Percentiles rank a stretch among this genome's conserved stretches.
phyloP scores from a whole-genome alignment of 2,329 filamentous ascomycete species.

The Neoascochyta sp. region DNA sequence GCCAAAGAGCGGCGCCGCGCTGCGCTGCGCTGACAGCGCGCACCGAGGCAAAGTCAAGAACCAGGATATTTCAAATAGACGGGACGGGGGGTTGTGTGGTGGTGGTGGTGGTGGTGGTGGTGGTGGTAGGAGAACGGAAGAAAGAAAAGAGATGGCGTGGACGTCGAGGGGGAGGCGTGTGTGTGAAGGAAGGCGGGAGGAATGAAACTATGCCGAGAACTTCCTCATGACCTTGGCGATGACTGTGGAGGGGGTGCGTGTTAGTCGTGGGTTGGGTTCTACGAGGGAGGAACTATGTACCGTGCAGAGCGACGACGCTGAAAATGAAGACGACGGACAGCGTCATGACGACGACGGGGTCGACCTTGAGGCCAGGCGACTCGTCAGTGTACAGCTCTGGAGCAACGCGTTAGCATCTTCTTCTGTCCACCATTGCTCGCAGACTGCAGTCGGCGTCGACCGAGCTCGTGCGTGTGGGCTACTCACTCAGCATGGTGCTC shows the following conservation, averaged over 20 bases:
- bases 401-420: background rate
- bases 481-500: constrained; percentile 96
- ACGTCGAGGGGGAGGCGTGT: constrained; percentile 9
- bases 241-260: constrained; percentile 58
- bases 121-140: constrained; percentile 4
- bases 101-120: no score
- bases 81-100: no score
- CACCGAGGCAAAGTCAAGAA: constrained; percentile 8
- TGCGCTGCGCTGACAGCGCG: constrained; percentile 1
- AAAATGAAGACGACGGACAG: constrained; percentile 98
- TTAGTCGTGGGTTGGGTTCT: constrained; percentile 6
- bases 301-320: constrained; percentile 93
- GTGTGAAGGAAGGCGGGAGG: constrained; percentile 1
- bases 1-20: no score
- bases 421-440: no score
- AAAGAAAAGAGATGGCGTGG: constrained; percentile 5
- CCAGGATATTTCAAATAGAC: constrained; percentile 12
- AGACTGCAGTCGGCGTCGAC: no score
- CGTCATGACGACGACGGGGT: constrained; percentile 94
- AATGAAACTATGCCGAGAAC: constrained; percentile 58
- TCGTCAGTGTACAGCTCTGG: constrained; percentile 96
- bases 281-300: constrained; percentile 54
- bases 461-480: background rate
- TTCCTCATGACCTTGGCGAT: constrained; percentile 92
- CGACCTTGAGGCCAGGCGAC: constrained; percentile 93